These are phyloP conservation scores for Salvia sclarea DNA, from an alignment of 305 asterid genomes.

Conservation along the genomic window DNA sequence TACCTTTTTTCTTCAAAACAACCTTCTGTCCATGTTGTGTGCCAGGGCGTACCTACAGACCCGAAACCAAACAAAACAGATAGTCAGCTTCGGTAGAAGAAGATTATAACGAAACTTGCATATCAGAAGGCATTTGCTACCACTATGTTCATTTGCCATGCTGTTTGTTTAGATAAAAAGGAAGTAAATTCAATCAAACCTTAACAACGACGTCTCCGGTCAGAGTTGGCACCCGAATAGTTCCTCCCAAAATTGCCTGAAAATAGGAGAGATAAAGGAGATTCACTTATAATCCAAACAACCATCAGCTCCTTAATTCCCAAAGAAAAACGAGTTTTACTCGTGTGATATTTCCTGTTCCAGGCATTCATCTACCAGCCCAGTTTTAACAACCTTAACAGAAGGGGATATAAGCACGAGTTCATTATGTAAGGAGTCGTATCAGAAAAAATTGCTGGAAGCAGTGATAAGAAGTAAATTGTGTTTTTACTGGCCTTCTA, in stretches of 20 bases:
- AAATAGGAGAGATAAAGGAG: conserved; percentile 22
- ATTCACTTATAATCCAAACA: conserved; percentile 10
- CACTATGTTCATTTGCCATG: background rate
- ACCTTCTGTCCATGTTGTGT: conserved; percentile 95
- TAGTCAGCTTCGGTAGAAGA: background rate
- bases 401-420: too few species aligned
- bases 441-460: conserved; percentile 60
- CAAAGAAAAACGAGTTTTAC: background rate
- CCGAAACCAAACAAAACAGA: conserved; percentile 9
- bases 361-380: conserved; percentile 7
- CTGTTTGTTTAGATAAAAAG: background rate
- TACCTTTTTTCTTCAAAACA: conserved; percentile 77
- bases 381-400: background rate
- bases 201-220: conserved; percentile 60
- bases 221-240: conserved; percentile 60
- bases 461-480: conserved; percentile 69
- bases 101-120: background rate
- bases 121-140: background rate
- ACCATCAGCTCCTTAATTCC: background rate
- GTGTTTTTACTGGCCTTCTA: background rate
- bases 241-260: conserved; percentile 65
- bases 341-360: background rate
- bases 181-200: conserved; percentile 38
- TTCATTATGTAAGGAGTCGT: too few species aligned
- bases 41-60: conserved; percentile 79